A percentile compares a stretch with the other conserved stretches of the same genome.
These are phyloP conservation scores for Kuraishia piskuri DNA, from an alignment of 805 yeast species.

Conservation along the genomic window DNA sequence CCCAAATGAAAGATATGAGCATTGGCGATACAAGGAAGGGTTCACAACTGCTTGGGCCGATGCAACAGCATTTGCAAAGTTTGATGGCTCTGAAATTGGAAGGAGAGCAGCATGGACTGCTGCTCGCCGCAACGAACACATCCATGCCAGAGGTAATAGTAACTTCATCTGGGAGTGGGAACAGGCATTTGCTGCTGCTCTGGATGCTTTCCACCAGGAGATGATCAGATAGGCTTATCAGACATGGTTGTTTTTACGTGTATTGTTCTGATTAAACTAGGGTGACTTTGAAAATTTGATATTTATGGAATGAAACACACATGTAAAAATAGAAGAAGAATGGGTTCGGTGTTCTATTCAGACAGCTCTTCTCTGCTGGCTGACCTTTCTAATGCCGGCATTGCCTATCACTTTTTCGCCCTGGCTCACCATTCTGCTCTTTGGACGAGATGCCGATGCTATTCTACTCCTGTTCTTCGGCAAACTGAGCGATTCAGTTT, in stretches of 20 bases:
- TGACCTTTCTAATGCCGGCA: constrained; percentile 26
- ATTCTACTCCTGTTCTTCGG: constrained; percentile 1
- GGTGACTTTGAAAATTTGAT: background rate
- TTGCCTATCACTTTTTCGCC: constrained; percentile 21
- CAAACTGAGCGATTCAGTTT: background rate
- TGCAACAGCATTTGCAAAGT: constrained; percentile 54
- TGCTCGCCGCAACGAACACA: constrained; percentile 57
- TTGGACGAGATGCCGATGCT: background rate
- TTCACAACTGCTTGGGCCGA: constrained; percentile 72
- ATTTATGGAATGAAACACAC: background rate
- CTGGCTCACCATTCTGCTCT: constrained; percentile 6
- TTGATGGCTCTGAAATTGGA: constrained; percentile 68
- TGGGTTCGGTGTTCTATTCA: background rate
- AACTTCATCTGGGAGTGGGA: constrained; percentile 80
- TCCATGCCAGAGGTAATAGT: constrained; percentile 43
- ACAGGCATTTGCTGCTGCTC: constrained; percentile 70
- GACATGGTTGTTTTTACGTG: background rate
- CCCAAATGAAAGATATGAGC: constrained; percentile 59
- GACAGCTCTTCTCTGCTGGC: constrained; percentile 17
- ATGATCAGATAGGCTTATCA: constrained; percentile 2
- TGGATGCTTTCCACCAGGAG: constrained; percentile 26
- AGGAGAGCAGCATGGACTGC: constrained; percentile 60
- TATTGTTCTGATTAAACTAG: background rate
- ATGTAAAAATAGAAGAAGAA: background rate
- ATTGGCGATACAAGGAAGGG: constrained; percentile 76